Evolutionary conservation across 805 yeast genomes (phyloP).

Genomic region (Starmerella floricola): DNA sequence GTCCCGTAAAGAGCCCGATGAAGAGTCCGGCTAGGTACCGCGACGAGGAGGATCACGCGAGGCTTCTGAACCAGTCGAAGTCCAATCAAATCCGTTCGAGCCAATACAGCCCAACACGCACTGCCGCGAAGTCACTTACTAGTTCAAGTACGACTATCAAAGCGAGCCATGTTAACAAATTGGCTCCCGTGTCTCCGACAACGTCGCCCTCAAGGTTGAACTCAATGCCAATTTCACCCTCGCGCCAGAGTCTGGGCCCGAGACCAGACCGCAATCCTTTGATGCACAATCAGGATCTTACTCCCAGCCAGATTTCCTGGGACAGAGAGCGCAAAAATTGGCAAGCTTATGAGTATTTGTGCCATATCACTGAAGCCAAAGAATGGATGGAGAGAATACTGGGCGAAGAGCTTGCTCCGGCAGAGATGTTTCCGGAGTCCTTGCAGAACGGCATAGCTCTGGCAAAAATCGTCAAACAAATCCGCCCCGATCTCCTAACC

Average conservation of each 20-base stretch:
- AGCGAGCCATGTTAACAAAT: no score
- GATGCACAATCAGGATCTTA: constrained; percentile 25
- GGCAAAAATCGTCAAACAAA: constrained; percentile 62
- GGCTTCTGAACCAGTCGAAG: no score
- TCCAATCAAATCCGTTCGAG: no score
- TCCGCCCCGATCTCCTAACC: constrained; percentile 53
- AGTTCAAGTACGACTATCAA: no score
- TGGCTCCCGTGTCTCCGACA: no score
- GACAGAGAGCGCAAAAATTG: constrained; percentile 34
- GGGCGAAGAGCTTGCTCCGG: constrained; percentile 44
- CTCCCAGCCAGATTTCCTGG: constrained; percentile 25
- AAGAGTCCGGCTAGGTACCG: no score
- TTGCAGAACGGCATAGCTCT: constrained; percentile 75
- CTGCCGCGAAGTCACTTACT: no score
- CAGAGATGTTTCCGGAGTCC: constrained; percentile 49
- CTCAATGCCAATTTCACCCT: constrained; percentile 8
- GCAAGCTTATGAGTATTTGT: constrained; percentile 63
- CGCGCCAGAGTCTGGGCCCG: constrained; percentile 6
- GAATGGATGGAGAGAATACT: constrained; percentile 62
- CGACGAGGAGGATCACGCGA: no score
- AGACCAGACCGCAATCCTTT: constrained; percentile 26
- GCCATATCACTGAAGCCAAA: constrained; percentile 72
- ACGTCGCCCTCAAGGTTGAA: not conserved
- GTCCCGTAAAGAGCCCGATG: not conserved
- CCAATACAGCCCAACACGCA: no score